phyloP scores from a whole-genome alignment of 148 eudicot genomes.

The Diospyros lotus region DNA sequence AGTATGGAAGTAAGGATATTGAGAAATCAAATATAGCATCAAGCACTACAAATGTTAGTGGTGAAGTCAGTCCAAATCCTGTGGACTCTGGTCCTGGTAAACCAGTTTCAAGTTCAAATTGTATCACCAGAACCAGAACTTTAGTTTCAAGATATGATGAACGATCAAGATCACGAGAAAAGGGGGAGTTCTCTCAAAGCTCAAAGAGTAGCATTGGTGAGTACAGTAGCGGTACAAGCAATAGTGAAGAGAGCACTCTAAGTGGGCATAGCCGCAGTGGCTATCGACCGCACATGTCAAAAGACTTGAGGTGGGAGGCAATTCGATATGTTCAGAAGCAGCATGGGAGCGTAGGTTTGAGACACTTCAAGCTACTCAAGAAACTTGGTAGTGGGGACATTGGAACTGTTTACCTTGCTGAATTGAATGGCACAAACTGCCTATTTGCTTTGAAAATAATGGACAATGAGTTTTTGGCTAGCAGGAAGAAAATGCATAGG shows the following conservation, averaged over 20 bases:
- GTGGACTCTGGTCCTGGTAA: slow-evolving; percentile 25
- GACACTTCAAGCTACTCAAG: slow-evolving; percentile 63
- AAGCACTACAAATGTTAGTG: slow-evolving; percentile 12
- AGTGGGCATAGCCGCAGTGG: slow-evolving; percentile 56
- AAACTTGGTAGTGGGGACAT: slow-evolving; percentile 87
- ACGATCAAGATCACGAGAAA: slow-evolving; percentile 46
- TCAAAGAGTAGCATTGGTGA: slow-evolving; percentile 85
- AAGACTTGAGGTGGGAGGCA: slow-evolving; percentile 74
- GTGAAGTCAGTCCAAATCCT: slow-evolving; percentile 24
- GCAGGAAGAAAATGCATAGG: slow-evolving; percentile 58
- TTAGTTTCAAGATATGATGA: slow-evolving; percentile 30
- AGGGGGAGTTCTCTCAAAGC: slow-evolving; percentile 70
- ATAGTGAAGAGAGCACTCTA: slow-evolving; percentile 61
- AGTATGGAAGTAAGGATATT: slow-evolving; percentile 18
- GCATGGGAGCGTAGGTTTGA: slow-evolving; percentile 47
- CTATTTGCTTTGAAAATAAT: slow-evolving; percentile 86
- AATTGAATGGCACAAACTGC: slow-evolving; percentile 52
- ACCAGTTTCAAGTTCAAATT: slow-evolving; percentile 8
- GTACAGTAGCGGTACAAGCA: slow-evolving; percentile 59
- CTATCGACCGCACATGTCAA: slow-evolving; percentile 77
- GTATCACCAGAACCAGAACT: slow-evolving; percentile 14
- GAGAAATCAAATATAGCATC: slow-evolving; percentile 18
- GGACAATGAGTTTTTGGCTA: slow-evolving; percentile 67
- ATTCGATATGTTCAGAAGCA: slow-evolving; percentile 35
- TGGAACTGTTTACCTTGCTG: slow-evolving; percentile 74